A percentile compares a stretch with the other conserved stretches of the same genome.
Conservation (phyloP, 164 flowering plant genomes). For the Magnolia sinica region DNA sequence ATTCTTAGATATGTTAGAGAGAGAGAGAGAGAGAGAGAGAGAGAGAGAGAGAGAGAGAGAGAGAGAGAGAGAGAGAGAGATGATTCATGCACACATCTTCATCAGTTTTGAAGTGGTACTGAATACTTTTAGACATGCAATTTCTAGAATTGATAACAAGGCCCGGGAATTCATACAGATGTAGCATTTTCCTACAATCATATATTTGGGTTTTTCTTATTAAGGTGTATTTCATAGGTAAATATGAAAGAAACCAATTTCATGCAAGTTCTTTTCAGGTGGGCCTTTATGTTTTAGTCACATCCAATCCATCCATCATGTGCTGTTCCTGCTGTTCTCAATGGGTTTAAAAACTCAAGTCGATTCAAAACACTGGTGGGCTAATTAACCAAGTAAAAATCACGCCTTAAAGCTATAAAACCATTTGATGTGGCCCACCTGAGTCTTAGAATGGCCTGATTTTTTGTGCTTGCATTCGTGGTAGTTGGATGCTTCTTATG, state of each 20-base stretch:
- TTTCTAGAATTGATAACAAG: constrained; percentile 7
- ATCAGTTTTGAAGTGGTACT: constrained; percentile 28
- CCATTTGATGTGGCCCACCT: too few species aligned
- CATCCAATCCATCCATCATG: too few species aligned
- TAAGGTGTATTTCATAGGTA: neutral
- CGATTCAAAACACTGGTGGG: too few species aligned
- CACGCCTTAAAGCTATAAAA: too few species aligned
- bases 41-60: neutral
- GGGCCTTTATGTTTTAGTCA: too few species aligned
- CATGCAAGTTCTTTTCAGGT: too few species aligned
- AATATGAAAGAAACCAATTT: neutral
- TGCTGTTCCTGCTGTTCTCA: too few species aligned
- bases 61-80: neutral
- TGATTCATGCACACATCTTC: constrained; percentile 10
- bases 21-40: neutral
- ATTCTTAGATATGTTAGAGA: constrained; percentile 24
- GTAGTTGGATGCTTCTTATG: too few species aligned
- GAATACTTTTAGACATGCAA: constrained; percentile 14
- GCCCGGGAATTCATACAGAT: neutral
- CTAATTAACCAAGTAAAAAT: too few species aligned
- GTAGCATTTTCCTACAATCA: neutral
- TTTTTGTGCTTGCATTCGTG: too few species aligned
- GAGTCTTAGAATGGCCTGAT: too few species aligned
- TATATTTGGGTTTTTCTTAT: neutral
- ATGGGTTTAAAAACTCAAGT: too few species aligned